These are phyloP conservation scores for Populus hybrid DNA, from an alignment of 441 rosid genomes.

Conservation along the genomic window DNA sequence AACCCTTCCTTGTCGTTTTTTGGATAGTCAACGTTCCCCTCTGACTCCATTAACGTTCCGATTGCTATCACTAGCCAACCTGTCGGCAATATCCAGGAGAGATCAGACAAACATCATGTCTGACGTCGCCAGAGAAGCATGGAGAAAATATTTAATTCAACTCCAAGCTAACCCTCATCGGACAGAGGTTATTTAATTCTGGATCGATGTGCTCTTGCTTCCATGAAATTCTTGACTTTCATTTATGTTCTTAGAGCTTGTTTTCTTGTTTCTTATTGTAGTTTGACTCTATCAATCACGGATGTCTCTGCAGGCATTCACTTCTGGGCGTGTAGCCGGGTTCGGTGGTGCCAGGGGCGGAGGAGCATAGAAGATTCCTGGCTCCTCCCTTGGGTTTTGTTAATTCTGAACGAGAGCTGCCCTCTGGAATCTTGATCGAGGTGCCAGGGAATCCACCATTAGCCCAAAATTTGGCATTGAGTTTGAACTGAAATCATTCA, in stretches of 20 bases:
- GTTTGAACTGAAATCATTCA: too few relatives aligned
- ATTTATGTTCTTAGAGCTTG: not conserved
- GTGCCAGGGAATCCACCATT: too few relatives aligned
- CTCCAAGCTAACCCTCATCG: slow-evolving; percentile 75
- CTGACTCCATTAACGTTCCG: not conserved
- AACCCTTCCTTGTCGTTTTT: not conserved
- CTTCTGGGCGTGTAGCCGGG: slow-evolving; percentile 72
- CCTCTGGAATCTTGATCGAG: too few relatives aligned
- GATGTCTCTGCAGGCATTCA: slow-evolving; percentile 56
- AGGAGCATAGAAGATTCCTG: too few relatives aligned
- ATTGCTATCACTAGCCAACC: not conserved
- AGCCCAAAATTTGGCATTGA: too few relatives aligned
- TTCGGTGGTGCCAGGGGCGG: slow-evolving; percentile 12
- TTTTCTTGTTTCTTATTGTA: not conserved
- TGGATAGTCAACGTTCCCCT: too few relatives aligned
- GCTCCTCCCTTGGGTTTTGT: not conserved
- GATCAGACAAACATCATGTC: slow-evolving; percentile 41
- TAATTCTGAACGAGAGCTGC: too few relatives aligned
- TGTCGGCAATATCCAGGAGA: not conserved
- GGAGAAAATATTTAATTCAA: slow-evolving; percentile 83
- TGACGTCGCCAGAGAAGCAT: slow-evolving; percentile 65
- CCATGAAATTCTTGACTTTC: too few relatives aligned
- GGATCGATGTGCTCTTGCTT: too few relatives aligned
- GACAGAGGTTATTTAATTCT: slow-evolving; percentile 52
- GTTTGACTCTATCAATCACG: not conserved